These are phyloP conservation scores for Silene conica DNA, from an alignment of 148 eudicot genomes.

Conservation along the genomic window DNA sequence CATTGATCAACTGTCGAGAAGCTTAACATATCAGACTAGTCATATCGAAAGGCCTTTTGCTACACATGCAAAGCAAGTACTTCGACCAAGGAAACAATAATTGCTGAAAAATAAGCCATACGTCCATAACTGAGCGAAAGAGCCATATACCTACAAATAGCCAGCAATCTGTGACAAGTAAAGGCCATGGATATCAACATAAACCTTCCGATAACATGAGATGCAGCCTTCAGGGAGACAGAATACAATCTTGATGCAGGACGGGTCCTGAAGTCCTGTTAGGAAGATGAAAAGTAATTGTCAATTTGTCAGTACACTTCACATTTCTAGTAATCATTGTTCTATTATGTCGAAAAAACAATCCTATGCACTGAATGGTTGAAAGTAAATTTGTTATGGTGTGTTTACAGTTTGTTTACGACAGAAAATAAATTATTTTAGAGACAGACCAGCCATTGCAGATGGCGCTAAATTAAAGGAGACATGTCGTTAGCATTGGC, in stretches of 20 bases:
- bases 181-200: not conserved
- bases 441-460: no score
- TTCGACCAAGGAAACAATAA: not conserved
- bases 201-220: constrained; percentile 3
- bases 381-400: not conserved
- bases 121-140: not conserved
- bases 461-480: no score
- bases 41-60: not conserved
- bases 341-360: no score
- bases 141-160: not conserved
- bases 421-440: no score
- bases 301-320: not conserved
- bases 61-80: not conserved
- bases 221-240: not conserved
- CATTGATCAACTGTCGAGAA: not conserved
- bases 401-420: no score
- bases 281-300: constrained; percentile 9
- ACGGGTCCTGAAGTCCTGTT: not conserved
- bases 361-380: not conserved
- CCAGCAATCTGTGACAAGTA: not conserved
- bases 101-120: not conserved
- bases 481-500: no score
- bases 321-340: no score
- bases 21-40: not conserved
- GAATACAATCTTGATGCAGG: not conserved